Percentiles rank a stretch among this genome's conserved stretches.
These are phyloP conservation scores for Malus fusca DNA, from an alignment of 306 rosid genomes.

Conservation along the genomic window DNA sequence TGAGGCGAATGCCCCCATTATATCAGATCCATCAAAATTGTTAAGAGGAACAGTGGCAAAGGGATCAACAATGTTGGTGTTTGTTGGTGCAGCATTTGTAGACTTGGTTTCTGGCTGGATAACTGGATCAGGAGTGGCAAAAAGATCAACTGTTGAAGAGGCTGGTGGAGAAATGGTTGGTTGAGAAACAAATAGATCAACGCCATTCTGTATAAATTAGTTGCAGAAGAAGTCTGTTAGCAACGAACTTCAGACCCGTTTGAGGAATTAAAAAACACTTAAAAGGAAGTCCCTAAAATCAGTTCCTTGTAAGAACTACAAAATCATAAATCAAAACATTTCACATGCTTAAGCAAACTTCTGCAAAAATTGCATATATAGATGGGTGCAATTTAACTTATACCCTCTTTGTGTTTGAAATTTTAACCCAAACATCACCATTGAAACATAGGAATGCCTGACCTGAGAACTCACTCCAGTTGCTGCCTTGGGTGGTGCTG, in stretches of 20 bases:
- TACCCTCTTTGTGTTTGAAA: not conserved
- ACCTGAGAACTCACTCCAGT: constrained; percentile 65
- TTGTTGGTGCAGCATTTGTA: constrained; percentile 35
- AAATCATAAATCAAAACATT: not conserved
- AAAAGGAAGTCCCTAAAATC: not conserved
- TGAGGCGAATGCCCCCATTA: constrained; percentile 68
- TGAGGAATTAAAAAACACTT: not conserved
- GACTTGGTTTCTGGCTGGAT: constrained; percentile 50
- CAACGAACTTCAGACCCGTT: not conserved
- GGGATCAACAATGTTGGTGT: constrained; percentile 56
- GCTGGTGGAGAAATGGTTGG: constrained; percentile 48
- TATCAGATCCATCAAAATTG: constrained; percentile 74
- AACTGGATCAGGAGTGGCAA: constrained; percentile 58
- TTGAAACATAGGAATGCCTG: not conserved
- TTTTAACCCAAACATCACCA: not conserved
- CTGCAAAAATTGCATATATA: not conserved
- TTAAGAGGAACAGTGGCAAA: constrained; percentile 83
- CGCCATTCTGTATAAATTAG: constrained; percentile 43
- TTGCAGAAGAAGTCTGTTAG: not conserved
- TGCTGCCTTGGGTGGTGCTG: constrained; percentile 45
- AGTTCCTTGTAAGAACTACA: not conserved
- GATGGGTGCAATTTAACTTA: not conserved
- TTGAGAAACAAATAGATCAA: constrained; percentile 73
- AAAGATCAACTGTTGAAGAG: constrained; percentile 62
- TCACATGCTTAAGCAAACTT: not conserved